Base-by-base conservation (phyloP, 1,139 yeast species). In the Blastobotrys apis region DNA sequence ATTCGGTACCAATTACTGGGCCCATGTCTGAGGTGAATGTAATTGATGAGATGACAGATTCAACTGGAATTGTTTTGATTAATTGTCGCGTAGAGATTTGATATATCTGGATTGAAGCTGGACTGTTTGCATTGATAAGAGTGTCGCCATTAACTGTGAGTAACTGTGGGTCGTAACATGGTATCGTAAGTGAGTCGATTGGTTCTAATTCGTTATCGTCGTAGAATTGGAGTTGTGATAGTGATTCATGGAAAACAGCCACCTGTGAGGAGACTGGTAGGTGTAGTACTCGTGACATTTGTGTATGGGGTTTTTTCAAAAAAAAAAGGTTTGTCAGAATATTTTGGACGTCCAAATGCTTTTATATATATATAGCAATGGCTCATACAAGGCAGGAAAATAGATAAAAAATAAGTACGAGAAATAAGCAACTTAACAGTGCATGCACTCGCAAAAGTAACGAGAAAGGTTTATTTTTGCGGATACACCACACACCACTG, bases 161-260 rank as follows among this genome's bases (percentile, higher is more conserved):
- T 22, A 41, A 19, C 3, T 34, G 30, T 13, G 38, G 39, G 27
- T 35, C 35, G 31, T 30, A 19, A 19, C 39, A 17, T 20, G 19
- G 19, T 13, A 41, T 12, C 6, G 44, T 12, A 9, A 41, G 15
- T n/a, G 39, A 29, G 17, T 41, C 39, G 12, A 41, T 5, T 8
- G 17, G 31, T 16, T 34, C 44, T 29, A 41, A 30, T 13, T 41
- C 44, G 13, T 4, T 4, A 15, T 41, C 39, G 31, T 27, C 30
- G 30, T 41, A 41, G 12, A 41, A 30, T 31, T 41, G 22, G n/a
- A 41, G 35, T 22, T 41, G 39, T 3, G 25, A 22, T 3, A 37
- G 23, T 16, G 37, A 38, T 10, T 34, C 19, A 12, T 41, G 39
- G 17, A 21, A 35, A n/a, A 41, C 29, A 23, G 35, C 38, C n/a